A percentile compares a stretch with the other conserved stretches of the same genome.
Evolutionary conservation across 495 filamentous ascomycete species (phyloP).

Genomic region (Pyrenopolyporus hunteri): DNA sequence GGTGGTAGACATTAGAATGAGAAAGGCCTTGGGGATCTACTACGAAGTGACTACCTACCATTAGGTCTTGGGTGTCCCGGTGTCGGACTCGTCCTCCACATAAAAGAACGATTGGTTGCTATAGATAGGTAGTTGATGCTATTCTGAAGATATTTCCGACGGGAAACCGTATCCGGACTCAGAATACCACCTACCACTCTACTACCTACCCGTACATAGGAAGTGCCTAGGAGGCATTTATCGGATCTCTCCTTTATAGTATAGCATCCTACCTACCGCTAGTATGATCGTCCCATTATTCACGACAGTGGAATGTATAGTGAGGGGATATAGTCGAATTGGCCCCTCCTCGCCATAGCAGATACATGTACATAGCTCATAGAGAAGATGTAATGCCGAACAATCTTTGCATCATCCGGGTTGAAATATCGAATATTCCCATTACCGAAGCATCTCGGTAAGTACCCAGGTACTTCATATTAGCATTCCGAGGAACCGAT

Average conservation of each 20-base stretch:
- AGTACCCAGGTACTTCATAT: neutral
- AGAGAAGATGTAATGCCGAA: constrained; percentile 26
- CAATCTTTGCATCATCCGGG: constrained; percentile 29
- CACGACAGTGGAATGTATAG: neutral
- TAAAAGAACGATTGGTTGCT: too few species aligned
- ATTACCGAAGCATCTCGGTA: neutral
- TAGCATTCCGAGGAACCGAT: neutral
- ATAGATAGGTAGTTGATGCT: too few species aligned
- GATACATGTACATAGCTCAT: constrained; percentile 11
- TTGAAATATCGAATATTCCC: neutral
- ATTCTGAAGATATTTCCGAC: too few species aligned
- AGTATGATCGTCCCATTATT: neutral
- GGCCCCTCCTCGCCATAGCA: constrained; percentile 1
- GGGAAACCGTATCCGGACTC: too few species aligned
- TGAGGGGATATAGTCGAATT: constrained; percentile 3
- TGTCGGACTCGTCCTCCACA: too few species aligned
- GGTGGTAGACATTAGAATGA: too few species aligned
- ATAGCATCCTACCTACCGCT: neutral
- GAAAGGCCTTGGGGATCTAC: too few species aligned
- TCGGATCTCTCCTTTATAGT: constrained; percentile 11
- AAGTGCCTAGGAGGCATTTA: neutral
- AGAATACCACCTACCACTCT: too few species aligned
- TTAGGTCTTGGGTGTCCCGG: too few species aligned
- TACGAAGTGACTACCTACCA: too few species aligned
- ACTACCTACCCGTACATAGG: neutral